These are phyloP conservation scores for Fagus sylvatica DNA, from an alignment of 306 rosid genomes.

Conservation along the genomic window DNA sequence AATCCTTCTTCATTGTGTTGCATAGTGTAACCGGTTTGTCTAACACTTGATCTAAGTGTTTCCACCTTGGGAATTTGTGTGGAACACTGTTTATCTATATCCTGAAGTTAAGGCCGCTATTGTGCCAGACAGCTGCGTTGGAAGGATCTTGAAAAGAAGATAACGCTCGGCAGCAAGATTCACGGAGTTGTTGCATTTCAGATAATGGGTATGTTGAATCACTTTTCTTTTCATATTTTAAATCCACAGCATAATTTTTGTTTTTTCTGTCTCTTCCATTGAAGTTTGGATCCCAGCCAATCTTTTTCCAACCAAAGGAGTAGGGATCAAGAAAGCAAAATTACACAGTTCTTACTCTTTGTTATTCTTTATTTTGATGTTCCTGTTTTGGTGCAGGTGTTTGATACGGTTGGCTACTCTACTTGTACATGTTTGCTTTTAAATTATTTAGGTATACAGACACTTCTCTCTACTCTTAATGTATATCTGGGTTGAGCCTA, in stretches of 20 bases:
- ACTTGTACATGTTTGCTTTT: background rate
- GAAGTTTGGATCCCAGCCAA: background rate
- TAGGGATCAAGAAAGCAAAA: too few relatives aligned
- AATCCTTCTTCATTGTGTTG: conserved; percentile 24
- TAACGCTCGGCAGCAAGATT: background rate
- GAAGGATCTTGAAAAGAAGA: background rate
- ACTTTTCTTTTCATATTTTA: background rate
- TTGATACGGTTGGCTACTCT: background rate
- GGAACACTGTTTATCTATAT: background rate
- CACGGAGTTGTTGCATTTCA: background rate
- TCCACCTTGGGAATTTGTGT: background rate
- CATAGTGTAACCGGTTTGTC: conserved; percentile 17
- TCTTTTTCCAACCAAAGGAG: too few relatives aligned
- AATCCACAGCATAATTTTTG: background rate
- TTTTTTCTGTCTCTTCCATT: background rate
- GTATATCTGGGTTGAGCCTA: background rate
- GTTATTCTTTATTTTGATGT: background rate
- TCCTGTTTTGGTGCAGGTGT: background rate
- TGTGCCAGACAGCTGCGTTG: background rate
- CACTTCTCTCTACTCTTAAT: background rate
- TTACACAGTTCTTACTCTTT: background rate
- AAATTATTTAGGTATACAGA: background rate
- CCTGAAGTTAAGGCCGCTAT: background rate
- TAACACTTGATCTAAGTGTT: background rate
- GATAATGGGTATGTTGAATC: background rate